Evolutionary conservation across 2,329 filamentous ascomycete genomes (phyloP), one percentile per base, ranked within the genome.

Genomic region (Scytalidium sp.): DNA sequence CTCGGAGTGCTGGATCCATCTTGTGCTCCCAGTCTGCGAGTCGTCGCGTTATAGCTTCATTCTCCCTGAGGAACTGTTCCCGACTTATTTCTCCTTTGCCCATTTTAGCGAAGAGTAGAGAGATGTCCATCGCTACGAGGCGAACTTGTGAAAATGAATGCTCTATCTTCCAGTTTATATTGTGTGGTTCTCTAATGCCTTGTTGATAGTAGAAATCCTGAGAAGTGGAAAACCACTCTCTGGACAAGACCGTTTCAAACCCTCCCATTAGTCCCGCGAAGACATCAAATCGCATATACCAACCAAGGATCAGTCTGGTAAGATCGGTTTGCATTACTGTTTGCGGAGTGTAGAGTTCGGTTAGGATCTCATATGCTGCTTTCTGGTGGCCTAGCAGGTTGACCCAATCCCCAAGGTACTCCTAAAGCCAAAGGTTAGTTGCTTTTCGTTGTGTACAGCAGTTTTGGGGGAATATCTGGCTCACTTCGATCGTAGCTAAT

Each of bases 351-450:
- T 90, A 92, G 0, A 97, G 72, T 41, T 86, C 81, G 1, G 79
- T 87, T 42, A 97, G 73, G 60, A 97, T 86, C 55, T 90, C 83
- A 62, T 88, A 83, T 0, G 94, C 94, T 10, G 93, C 94, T 64
- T 87, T 90, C 66, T 97, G 92, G 65, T 97, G 94, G 19, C 91
- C 89, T 69, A 94, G 86, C 15, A 97, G 75, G 61, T 95, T 97
- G 47, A 95, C 83, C 91, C 91, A 97, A 65, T 99, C 94, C 11
- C 94, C 94, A 42, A 97, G 78, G 61, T 91, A 95, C 70, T 97
- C 94, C 90, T 96, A 41, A 46, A n/a, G n/a, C n/a, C n/a, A n/a
- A n/a, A n/a, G n/a, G n/a, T n/a, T n/a, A n/a, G n/a, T n/a, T n/a
- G n/a, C n/a, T n/a, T n/a, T n/a, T n/a, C n/a, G n/a, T n/a, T n/a